Conservation (phyloP, 176 grass and related monocot genomes). For the Saccharum spontaneum region DNA sequence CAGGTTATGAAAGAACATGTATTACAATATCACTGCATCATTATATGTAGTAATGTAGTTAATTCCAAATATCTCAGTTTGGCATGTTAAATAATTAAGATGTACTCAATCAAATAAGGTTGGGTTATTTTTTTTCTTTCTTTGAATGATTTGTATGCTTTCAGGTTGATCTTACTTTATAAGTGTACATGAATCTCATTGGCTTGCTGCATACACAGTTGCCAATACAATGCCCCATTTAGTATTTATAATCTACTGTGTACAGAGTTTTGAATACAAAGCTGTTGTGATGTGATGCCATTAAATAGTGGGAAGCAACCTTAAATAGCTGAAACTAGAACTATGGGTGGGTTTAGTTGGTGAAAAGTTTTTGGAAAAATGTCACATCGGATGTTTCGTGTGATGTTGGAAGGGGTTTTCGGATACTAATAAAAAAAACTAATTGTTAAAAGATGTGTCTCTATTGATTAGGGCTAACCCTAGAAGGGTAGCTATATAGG, state of each 20-base stretch:
- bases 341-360: too few relatives aligned
- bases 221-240: background rate
- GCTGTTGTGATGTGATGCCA: background rate
- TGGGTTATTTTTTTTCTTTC: background rate
- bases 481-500: too few relatives aligned
- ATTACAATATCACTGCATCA: background rate
- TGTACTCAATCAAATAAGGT: background rate
- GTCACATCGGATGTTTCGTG: too few relatives aligned
- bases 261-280: background rate
- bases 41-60: background rate
- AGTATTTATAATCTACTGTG: background rate
- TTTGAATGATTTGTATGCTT: background rate
- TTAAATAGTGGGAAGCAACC: slow-evolving; percentile 1
- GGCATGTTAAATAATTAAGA: slow-evolving; percentile 2
- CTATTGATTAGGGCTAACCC: too few relatives aligned
- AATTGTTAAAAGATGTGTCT: too few relatives aligned
- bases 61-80: background rate
- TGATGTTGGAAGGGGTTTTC: too few relatives aligned
- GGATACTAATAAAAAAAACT: too few relatives aligned
- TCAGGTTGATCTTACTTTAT: slow-evolving; percentile 5
- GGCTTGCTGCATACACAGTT: background rate
- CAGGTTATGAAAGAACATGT: background rate
- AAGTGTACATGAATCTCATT: background rate
- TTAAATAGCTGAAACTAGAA: background rate
- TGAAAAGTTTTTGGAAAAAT: too few relatives aligned